Conservation (phyloP, 257 asterid species). For the Apocynum venetum region DNA sequence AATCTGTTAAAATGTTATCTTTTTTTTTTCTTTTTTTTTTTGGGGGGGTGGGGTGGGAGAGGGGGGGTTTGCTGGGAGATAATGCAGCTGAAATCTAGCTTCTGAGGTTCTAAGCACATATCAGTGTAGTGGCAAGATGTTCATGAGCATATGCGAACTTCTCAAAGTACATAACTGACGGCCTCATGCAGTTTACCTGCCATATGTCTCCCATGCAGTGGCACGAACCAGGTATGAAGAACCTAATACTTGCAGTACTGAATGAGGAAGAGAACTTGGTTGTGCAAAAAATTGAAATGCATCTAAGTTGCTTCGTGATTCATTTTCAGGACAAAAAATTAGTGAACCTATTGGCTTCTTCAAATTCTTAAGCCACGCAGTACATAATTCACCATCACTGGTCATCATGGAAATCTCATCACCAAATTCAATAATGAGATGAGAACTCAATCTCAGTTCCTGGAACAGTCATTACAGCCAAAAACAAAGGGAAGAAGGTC, state of each 20-base stretch:
- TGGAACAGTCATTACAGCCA: slow-evolving; percentile 31
- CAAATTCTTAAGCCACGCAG: slow-evolving; percentile 70
- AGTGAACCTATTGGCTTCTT: slow-evolving; percentile 58
- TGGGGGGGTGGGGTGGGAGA: not conserved
- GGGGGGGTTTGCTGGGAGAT: not conserved
- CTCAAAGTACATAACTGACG: not conserved
- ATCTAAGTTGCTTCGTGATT: slow-evolving; percentile 28
- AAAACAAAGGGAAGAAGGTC: slow-evolving; percentile 10
- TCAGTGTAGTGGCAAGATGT: not conserved
- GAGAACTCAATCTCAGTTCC: slow-evolving; percentile 81
- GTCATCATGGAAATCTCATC: slow-evolving; percentile 65
- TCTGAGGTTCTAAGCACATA: not conserved
- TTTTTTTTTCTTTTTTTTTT: no score
- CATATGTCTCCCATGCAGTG: slow-evolving; percentile 94
- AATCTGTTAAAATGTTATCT: not conserved
- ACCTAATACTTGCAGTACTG: slow-evolving; percentile 81
- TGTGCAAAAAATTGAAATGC: slow-evolving; percentile 62
- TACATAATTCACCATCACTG: slow-evolving; percentile 77
- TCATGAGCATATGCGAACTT: not conserved
- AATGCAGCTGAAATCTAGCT: not conserved
- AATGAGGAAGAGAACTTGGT: slow-evolving; percentile 74
- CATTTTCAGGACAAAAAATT: slow-evolving; percentile 62
- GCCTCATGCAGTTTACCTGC: slow-evolving; percentile 53
- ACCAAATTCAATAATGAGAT: slow-evolving; percentile 63
- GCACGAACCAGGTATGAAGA: slow-evolving; percentile 88